Evolutionary conservation across 805 yeast species (phyloP).

Genomic region (Hermanozyma aechmeae): DNA sequence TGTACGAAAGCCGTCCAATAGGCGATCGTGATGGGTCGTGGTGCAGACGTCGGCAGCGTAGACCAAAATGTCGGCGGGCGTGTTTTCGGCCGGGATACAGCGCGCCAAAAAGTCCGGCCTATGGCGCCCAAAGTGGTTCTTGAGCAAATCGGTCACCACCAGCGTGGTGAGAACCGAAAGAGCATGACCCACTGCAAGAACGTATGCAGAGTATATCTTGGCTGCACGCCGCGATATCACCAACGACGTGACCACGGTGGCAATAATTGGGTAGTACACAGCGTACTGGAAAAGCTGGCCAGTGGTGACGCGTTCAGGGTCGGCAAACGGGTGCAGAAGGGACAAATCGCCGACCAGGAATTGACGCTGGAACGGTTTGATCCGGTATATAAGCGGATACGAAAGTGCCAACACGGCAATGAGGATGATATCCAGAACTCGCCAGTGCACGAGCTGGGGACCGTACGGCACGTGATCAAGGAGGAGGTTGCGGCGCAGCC

Average conservation of each 20-base stretch:
- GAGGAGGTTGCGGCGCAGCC: too few species aligned
- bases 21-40: conserved; percentile 27
- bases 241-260: background rate
- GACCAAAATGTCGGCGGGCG: conserved; percentile 47
- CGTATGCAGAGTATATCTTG: conserved; percentile 49
- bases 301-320: conserved; percentile 59
- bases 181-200: conserved; percentile 58
- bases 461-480: conserved; percentile 4
- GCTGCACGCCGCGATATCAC: conserved; percentile 8
- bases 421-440: conserved; percentile 11
- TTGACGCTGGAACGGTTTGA: conserved; percentile 66
- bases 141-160: conserved; percentile 61
- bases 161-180: conserved; percentile 52
- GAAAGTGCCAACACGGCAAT: conserved; percentile 13
- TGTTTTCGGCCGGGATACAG: conserved; percentile 57
- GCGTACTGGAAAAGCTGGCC: conserved; percentile 45
- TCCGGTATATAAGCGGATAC: conserved; percentile 13
- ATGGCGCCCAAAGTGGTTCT: conserved; percentile 80
- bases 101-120: conserved; percentile 89
- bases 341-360: conserved; percentile 69
- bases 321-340: conserved; percentile 75
- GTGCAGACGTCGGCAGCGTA: conserved; percentile 62
- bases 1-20: conserved; percentile 70
- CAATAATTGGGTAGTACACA: conserved; percentile 12
- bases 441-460: conserved; percentile 7